A percentile compares a stretch with the other conserved stretches of the same genome.
Evolutionary conservation across 805 yeast genomes (phyloP).

Genomic region (Wickerhamomyces queroliae): DNA sequence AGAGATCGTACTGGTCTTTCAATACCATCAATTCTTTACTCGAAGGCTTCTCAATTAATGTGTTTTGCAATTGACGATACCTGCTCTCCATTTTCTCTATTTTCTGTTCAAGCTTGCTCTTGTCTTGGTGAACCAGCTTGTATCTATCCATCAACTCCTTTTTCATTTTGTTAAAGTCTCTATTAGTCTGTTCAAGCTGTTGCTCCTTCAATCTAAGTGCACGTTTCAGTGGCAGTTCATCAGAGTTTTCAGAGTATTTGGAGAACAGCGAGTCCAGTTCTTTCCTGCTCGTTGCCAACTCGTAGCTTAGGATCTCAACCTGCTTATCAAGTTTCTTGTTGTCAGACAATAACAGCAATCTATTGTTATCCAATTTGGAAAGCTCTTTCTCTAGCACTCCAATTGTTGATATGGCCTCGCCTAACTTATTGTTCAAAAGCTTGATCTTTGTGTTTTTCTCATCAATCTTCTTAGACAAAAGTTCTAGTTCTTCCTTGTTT

Average conservation of each 20-base stretch:
- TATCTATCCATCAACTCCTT: constrained; percentile 24
- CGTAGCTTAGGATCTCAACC: constrained; percentile 24
- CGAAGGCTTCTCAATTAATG: constrained; percentile 17
- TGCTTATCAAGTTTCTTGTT: constrained; percentile 26
- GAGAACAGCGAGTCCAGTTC: constrained; percentile 2
- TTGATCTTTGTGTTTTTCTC: constrained; percentile 20
- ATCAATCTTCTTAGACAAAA: constrained; percentile 18
- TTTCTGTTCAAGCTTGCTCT: constrained; percentile 22
- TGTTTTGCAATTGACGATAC: constrained; percentile 21
- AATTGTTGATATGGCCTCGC: constrained; percentile 21
- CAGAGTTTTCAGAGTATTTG: neutral
- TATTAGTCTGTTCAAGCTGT: constrained; percentile 5
- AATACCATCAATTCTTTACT: constrained; percentile 16
- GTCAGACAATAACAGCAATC: constrained; percentile 24
- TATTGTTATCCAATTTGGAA: constrained; percentile 26
- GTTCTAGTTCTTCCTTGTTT: constrained; percentile 11
- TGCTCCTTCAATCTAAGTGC: constrained; percentile 13
- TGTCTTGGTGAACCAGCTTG: constrained; percentile 20
- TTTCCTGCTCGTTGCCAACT: constrained; percentile 23
- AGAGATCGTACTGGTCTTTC: constrained; percentile 38
- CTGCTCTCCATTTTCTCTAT: constrained; percentile 25
- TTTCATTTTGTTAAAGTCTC: constrained; percentile 27
- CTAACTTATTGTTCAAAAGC: constrained; percentile 16
- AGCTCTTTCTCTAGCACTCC: constrained; percentile 23
- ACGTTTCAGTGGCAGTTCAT: constrained; percentile 3